A percentile compares a stretch with the other conserved stretches of the same genome.
These are phyloP conservation scores for Paecilomyces formosus DNA, from an alignment of 2,329 filamentous ascomycete genomes.

Conservation along the genomic window DNA sequence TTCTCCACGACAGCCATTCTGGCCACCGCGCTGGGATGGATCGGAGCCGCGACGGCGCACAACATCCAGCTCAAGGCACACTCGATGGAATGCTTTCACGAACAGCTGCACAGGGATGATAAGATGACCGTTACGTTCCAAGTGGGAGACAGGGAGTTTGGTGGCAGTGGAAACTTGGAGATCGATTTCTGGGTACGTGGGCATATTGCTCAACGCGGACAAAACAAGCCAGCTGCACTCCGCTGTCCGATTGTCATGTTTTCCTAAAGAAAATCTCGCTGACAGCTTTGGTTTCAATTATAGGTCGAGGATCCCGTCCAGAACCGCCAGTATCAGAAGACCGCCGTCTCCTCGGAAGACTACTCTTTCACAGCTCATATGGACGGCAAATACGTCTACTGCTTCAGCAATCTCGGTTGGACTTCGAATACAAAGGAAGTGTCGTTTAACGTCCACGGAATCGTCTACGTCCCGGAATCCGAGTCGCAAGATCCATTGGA, in stretches of 20 bases:
- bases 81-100: conserved; percentile 96
- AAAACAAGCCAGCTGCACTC: background rate
- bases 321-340: conserved; percentile 71
- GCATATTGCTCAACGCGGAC: background rate
- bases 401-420: conserved; percentile 99
- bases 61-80: conserved; percentile 94
- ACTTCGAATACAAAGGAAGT: conserved; percentile 94
- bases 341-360: conserved; percentile 79
- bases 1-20: conserved; percentile 32
- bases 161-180: conserved; percentile 86
- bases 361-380: conserved; percentile 78
- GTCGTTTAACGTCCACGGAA: conserved; percentile 97
- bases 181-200: conserved; percentile 91
- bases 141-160: conserved; percentile 94
- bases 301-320: conserved; percentile 72
- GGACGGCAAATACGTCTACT: conserved; percentile 91
- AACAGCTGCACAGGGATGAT: conserved; percentile 84
- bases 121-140: conserved; percentile 99
- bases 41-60: conserved; percentile 66
- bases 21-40: conserved; percentile 47
- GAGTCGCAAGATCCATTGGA: conserved; percentile 87
- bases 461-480: conserved; percentile 89
- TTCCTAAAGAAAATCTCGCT: conserved; percentile 4
- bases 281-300: conserved; percentile 4
- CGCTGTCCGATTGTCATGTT: background rate